Evolutionary conservation across 257 asterid genomes (phyloP).

Genomic region (Gentiana dahurica): DNA sequence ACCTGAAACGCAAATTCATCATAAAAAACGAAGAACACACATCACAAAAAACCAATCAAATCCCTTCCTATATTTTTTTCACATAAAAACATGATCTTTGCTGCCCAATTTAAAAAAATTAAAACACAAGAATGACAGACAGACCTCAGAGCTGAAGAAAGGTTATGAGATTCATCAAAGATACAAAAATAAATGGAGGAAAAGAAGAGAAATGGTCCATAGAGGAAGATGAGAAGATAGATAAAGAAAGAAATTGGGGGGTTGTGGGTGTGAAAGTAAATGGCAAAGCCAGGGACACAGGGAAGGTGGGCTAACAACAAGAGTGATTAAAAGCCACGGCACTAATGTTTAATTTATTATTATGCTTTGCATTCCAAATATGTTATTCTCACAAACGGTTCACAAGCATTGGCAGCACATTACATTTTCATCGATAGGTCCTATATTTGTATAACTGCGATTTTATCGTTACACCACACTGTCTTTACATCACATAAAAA

Average conservation of each 20-base stretch:
- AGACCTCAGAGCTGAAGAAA: constrained; percentile 29
- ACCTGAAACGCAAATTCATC: constrained; percentile 43
- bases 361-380: no score
- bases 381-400: no score
- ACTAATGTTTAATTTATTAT: constrained; percentile 12
- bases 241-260: constrained; percentile 23
- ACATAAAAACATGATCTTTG: background rate
- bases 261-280: constrained; percentile 21
- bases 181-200: constrained; percentile 12
- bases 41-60: constrained; percentile 10
- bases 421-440: no score
- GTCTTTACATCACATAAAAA: no score
- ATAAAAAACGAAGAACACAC: constrained; percentile 5
- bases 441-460: no score
- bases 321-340: constrained; percentile 18
- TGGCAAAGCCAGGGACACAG: constrained; percentile 6
- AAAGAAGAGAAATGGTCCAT: constrained; percentile 11
- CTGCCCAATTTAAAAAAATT: constrained; percentile 4
- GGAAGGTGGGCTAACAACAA: constrained; percentile 13
- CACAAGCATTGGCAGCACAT: no score
- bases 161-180: constrained; percentile 5
- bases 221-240: constrained; percentile 16
- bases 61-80: constrained; percentile 1
- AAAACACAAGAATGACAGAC: background rate
- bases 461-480: no score